phyloP scores from a whole-genome alignment of 495 filamentous ascomycete species.

The Friedmanniomyces endolithicus region DNA sequence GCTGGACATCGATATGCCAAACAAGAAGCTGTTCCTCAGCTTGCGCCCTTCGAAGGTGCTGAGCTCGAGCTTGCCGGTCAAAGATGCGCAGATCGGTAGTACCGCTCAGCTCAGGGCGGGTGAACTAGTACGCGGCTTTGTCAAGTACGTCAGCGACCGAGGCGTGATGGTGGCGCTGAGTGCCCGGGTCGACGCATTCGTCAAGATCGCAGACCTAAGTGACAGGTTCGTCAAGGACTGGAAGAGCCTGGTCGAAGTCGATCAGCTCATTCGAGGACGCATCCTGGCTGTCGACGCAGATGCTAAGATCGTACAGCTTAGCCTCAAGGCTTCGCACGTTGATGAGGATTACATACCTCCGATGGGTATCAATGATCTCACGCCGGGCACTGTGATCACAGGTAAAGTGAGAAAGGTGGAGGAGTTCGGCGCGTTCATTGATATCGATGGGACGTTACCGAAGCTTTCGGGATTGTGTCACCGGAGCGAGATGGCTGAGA shows the following conservation, averaged over 20 bases:
- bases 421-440: slow-evolving; percentile 88
- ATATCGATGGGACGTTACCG: slow-evolving; percentile 69
- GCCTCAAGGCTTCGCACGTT: slow-evolving; percentile 68
- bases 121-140: slow-evolving; percentile 75
- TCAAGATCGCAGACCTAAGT: slow-evolving; percentile 75
- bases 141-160: slow-evolving; percentile 73
- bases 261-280: slow-evolving; percentile 80
- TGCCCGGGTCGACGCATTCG: slow-evolving; percentile 64
- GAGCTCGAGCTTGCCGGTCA: slow-evolving; percentile 71
- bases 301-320: slow-evolving; percentile 68
- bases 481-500: slow-evolving; percentile 76
- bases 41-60: slow-evolving; percentile 76
- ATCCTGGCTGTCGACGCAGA: slow-evolving; percentile 53
- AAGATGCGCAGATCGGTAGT: slow-evolving; percentile 64
- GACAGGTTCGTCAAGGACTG: slow-evolving; percentile 89
- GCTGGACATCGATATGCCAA: slow-evolving; percentile 62
- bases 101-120: slow-evolving; percentile 59
- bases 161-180: slow-evolving; percentile 76
- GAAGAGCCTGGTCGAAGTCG: slow-evolving; percentile 75
- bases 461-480: slow-evolving; percentile 81
- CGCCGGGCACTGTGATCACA: slow-evolving; percentile 65
- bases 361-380: slow-evolving; percentile 56
- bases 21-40: slow-evolving; percentile 72
- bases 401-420: slow-evolving; percentile 87
- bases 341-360: slow-evolving; percentile 65